These are phyloP conservation scores for Hymenoscyphus scutula DNA, from an alignment of 2,329 filamentous ascomycete genomes.

Conservation along the genomic window DNA sequence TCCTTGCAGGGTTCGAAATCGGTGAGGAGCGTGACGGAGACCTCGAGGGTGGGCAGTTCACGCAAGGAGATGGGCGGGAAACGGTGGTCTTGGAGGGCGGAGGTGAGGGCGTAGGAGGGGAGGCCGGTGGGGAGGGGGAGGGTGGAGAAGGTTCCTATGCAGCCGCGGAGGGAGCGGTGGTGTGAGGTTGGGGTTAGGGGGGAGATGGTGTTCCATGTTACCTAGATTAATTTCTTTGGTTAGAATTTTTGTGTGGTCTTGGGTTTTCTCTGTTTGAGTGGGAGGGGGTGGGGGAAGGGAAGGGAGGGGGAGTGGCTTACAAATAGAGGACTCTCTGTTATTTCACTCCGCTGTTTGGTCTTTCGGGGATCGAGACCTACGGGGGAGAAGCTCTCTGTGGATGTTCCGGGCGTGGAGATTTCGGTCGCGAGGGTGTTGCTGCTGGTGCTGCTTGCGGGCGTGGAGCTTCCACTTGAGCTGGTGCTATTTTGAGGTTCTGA, in stretches of 20 bases:
- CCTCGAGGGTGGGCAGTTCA: slow-evolving; percentile 59
- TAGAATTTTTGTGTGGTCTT: too few species aligned
- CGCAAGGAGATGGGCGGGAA: slow-evolving; percentile 54
- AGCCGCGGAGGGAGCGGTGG: slow-evolving; percentile 68
- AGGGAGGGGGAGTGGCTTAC: slow-evolving; percentile 52
- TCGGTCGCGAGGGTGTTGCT: slow-evolving; percentile 7
- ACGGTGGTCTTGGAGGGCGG: slow-evolving; percentile 63
- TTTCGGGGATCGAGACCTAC: slow-evolving; percentile 24
- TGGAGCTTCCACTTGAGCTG: slow-evolving; percentile 23
- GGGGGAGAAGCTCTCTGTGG: slow-evolving; percentile 36
- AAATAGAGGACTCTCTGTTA: slow-evolving; percentile 71
- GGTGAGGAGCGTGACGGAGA: slow-evolving; percentile 77
- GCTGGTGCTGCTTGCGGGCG: slow-evolving; percentile 19
- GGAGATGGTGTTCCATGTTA: slow-evolving; percentile 73
- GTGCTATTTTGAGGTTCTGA: slow-evolving; percentile 16
- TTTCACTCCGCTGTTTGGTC: slow-evolving; percentile 27
- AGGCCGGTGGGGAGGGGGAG: slow-evolving; percentile 72
- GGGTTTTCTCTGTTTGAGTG: background rate
- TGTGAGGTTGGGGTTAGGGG: slow-evolving; percentile 30
- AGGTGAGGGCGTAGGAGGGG: slow-evolving; percentile 77
- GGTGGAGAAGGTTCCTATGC: slow-evolving; percentile 90
- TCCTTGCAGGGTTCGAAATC: slow-evolving; percentile 76
- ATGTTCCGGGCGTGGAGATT: slow-evolving; percentile 46
- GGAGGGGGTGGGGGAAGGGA: too few species aligned
- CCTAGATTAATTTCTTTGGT: slow-evolving; percentile 8